phyloP scores from a whole-genome alignment of 305 asterid genomes.

The Solanum aculeatissimum region DNA sequence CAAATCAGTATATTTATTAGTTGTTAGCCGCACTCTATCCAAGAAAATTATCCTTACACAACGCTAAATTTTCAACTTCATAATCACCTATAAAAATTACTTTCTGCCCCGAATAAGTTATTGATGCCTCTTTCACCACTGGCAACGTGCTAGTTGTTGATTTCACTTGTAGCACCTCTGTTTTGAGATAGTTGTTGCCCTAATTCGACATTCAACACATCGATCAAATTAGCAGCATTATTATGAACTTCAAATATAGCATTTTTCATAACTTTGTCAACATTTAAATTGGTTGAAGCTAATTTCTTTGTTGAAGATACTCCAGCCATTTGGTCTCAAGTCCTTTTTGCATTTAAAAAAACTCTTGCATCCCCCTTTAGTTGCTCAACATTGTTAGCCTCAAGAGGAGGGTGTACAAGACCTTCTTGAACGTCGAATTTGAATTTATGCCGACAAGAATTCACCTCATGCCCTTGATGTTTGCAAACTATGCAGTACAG shows the following conservation, averaged over 20 bases:
- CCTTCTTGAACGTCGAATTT: background rate
- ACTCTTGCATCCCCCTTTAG: background rate
- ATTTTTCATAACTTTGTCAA: background rate
- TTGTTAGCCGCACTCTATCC: background rate
- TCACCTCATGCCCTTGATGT: background rate
- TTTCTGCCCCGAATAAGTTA: background rate
- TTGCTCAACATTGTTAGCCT: background rate
- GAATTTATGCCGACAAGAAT: background rate
- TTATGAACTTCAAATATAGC: background rate
- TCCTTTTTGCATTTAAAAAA: background rate
- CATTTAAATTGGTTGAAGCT: background rate
- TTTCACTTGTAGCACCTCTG: background rate
- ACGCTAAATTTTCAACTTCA: background rate
- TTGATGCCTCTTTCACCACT: background rate
- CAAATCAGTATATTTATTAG: background rate
- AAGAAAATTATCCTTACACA: background rate
- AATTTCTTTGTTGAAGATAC: background rate
- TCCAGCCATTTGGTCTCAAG: background rate
- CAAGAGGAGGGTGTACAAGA: background rate
- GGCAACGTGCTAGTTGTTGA: background rate
- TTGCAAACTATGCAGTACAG: background rate
- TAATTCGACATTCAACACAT: background rate
- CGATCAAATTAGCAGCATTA: background rate
- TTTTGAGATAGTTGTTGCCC: background rate
- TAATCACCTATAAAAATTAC: background rate